Evolutionary conservation across 2,329 filamentous ascomycete species (phyloP), one percentile per base, ranked within the genome.

Genomic region (Calonectria crousiana): DNA sequence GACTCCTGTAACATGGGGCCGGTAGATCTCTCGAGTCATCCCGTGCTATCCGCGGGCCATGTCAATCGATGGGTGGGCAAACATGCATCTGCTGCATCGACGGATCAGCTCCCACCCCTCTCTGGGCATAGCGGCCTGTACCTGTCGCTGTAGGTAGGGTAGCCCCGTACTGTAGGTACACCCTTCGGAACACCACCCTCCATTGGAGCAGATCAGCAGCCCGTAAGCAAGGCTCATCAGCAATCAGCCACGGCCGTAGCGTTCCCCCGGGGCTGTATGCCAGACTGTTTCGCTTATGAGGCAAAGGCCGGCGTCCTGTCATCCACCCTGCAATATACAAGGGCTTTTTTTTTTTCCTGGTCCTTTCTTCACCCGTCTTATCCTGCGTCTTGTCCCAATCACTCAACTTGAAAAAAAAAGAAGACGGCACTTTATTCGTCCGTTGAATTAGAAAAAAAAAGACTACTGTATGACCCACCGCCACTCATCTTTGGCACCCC

Each of bases 381-480:
- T n/a, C n/a, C 44, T 47, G 44, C 11, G n/a, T 20, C n/a, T 23
- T 23, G 44, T n/a, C 30, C 52, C 52, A 53, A 56, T 62, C 14
- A 23, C 26, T 41, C 34, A 26, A 62, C 56, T 28, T 13, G 20
- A 30, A 62, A 41, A 62, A 62, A 62, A 60, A 58, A 58, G 11
- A 23, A 23, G 6, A 4, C 14, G 18, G 56, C 34, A 26, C 56
- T 8, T 26, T 41, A 62, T 62, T 62, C 56, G 56, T 38, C 23
- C 56, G 34, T 38, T 23, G 36, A 41, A 36, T 62, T 62, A 47
- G 44, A 47, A 47, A 58, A 62, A 58, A 53, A 56, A 34, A 41
- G 36, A 41, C 56, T 62, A 62, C 56, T 62, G 56, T 62, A 62
- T 28, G 67, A 36, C 67, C 67, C 67, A 69, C 67, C 52, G 67